Evolutionary conservation across 257 asterid genomes (phyloP).

Genomic region (Leonotis leonurus): DNA sequence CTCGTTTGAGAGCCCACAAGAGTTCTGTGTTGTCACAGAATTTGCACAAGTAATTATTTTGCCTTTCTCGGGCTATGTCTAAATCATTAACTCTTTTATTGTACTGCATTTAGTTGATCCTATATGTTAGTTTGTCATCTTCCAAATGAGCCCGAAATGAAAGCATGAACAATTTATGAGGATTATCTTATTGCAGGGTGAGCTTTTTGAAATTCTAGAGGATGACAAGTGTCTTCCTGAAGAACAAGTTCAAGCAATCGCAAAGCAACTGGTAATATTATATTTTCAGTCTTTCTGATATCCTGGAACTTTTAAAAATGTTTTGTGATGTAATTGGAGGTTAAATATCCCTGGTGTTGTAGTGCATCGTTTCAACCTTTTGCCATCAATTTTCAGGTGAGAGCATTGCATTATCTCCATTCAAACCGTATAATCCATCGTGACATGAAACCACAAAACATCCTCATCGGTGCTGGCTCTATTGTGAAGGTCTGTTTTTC

Average conservation of each 20-base stretch:
- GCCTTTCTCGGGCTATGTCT: slow-evolving; percentile 7
- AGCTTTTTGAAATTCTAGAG: slow-evolving; percentile 93
- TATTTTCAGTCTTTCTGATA: slow-evolving; percentile 11
- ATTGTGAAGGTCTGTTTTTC: slow-evolving; percentile 68
- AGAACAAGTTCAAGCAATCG: slow-evolving; percentile 98
- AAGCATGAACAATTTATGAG: slow-evolving; percentile 15
- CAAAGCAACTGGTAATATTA: slow-evolving; percentile 78
- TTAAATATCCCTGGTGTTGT: background rate
- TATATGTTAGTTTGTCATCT: slow-evolving; percentile 4
- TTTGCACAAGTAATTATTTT: slow-evolving; percentile 66
- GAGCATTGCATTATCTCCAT: slow-evolving; percentile 89
- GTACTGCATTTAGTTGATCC: background rate
- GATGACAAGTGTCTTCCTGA: slow-evolving; percentile 99
- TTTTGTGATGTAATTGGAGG: background rate
- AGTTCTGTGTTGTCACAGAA: slow-evolving; percentile 96
- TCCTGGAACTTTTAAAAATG: background rate
- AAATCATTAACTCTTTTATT: slow-evolving; percentile 1
- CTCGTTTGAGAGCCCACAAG: slow-evolving; percentile 93
- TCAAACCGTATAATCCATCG: slow-evolving; percentile 98
- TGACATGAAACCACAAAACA: slow-evolving; percentile 98
- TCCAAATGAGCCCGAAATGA: background rate
- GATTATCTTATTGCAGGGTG: slow-evolving; percentile 56
- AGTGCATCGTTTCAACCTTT: slow-evolving; percentile 5
- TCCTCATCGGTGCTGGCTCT: slow-evolving; percentile 94
- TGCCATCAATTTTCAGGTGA: slow-evolving; percentile 47